Conservation (phyloP, 805 yeast species). For the Ogataea polymorpha region DNA sequence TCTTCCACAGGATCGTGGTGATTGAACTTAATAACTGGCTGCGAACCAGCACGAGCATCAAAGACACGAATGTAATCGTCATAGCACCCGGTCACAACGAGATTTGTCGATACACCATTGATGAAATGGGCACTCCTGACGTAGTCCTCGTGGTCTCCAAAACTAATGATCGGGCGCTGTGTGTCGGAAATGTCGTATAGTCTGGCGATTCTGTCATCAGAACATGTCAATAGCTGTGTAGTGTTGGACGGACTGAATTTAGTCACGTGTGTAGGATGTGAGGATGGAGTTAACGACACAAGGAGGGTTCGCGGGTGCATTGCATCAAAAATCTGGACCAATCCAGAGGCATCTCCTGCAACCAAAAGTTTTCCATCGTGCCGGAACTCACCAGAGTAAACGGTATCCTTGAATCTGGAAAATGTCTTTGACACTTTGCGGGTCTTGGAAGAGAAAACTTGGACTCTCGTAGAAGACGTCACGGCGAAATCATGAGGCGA, state of each 20-base stretch:
- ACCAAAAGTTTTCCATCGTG: constrained; percentile 86
- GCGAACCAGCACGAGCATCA: constrained; percentile 61
- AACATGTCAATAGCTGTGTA: constrained; percentile 78
- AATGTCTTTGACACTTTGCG: constrained; percentile 87
- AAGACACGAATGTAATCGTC: constrained; percentile 83
- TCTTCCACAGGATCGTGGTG: constrained; percentile 86
- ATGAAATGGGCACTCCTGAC: constrained; percentile 78
- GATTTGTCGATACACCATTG: constrained; percentile 56
- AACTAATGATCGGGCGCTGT: constrained; percentile 65
- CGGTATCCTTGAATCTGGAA: constrained; percentile 85
- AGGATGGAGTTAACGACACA: constrained; percentile 76
- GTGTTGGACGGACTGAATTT: constrained; percentile 79
- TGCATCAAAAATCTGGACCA: constrained; percentile 88
- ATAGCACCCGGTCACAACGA: constrained; percentile 90
- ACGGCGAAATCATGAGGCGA: constrained; percentile 91
- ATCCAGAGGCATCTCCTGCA: constrained; percentile 94
- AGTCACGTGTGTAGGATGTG: constrained; percentile 90
- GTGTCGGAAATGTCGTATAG: constrained; percentile 84
- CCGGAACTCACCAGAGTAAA: constrained; percentile 86
- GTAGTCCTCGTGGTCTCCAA: constrained; percentile 81
- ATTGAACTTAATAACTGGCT: constrained; percentile 60
- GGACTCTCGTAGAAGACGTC: constrained; percentile 86
- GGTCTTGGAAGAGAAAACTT: constrained; percentile 90
- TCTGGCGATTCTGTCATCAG: constrained; percentile 86
- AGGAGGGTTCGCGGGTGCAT: constrained; percentile 68